Conservation (phyloP, 164 flowering plant genomes). For the Stephania yunnanensis region DNA sequence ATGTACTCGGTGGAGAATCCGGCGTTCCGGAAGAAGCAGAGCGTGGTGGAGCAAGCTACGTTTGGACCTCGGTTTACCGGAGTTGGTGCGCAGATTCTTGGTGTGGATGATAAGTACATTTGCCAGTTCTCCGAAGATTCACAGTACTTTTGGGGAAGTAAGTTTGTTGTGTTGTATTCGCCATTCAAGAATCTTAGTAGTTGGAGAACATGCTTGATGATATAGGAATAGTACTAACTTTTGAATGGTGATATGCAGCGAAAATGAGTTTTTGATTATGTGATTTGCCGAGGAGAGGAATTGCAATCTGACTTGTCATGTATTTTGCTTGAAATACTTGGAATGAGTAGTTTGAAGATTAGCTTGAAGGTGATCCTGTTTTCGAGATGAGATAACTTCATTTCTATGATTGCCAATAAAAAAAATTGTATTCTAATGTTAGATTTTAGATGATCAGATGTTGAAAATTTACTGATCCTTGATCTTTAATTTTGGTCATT, state of each 20-base stretch:
- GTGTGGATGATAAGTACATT: conserved; percentile 86
- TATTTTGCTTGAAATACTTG: no score
- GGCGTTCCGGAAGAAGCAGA: conserved; percentile 51
- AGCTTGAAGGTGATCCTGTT: background rate
- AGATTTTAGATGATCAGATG: no score
- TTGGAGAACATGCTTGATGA: background rate
- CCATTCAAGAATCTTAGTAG: background rate
- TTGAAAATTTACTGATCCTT: no score
- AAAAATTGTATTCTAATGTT: no score
- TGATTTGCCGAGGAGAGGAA: background rate
- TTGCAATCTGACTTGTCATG: background rate
- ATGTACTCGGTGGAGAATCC: conserved; percentile 95
- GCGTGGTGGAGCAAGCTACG: conserved; percentile 39
- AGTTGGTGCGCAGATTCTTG: conserved; percentile 93
- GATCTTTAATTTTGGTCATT: background rate
- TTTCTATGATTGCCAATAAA: no score
- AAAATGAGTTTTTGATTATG: background rate
- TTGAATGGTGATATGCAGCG: background rate
- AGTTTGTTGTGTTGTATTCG: conserved; percentile 18
- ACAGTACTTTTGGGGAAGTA: conserved; percentile 89
- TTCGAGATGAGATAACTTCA: background rate
- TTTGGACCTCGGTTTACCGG: conserved; percentile 83
- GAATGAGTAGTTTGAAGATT: background rate
- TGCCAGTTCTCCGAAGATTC: conserved; percentile 76
- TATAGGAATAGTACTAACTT: background rate